phyloP scores from a whole-genome alignment of 257 asterid genomes.

The Solanum clarkiae region DNA sequence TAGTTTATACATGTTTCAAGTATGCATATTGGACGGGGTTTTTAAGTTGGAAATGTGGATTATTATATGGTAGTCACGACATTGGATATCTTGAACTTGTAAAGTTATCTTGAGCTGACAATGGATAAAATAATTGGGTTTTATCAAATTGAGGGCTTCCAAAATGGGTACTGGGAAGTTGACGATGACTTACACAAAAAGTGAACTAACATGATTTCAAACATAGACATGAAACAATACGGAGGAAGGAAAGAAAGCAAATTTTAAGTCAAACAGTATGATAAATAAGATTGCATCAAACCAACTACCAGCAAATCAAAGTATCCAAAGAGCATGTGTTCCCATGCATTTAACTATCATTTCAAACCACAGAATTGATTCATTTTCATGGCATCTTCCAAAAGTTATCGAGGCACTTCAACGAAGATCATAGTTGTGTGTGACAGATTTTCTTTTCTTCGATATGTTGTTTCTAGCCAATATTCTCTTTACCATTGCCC shows the following conservation, averaged over 20 bases:
- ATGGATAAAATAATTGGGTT: not conserved
- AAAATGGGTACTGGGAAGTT: not conserved
- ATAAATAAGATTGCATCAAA: not conserved
- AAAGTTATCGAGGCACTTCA: not conserved
- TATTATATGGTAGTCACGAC: not conserved
- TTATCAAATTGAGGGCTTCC: not conserved
- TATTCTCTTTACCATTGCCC: not conserved
- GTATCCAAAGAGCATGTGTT: not conserved
- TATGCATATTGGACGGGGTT: not conserved
- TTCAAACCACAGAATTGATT: not conserved
- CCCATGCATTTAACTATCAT: not conserved
- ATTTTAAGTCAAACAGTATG: not conserved
- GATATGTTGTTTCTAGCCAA: not conserved
- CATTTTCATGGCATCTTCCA: not conserved
- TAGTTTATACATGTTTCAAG: not conserved
- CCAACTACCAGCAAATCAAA: not conserved
- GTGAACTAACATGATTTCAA: not conserved
- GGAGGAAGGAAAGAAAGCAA: not conserved
- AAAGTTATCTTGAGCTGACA: not conserved
- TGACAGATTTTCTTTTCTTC: not conserved
- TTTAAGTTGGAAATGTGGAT: not conserved
- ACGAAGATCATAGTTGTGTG: not conserved
- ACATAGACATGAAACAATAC: not conserved
- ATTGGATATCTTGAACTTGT: not conserved
- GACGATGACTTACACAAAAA: not conserved